Percentiles rank a stretch among this genome's conserved stretches.
Conservation (phyloP, 768 basidiomycete genomes). For the Sarcomyxa edulis region DNA sequence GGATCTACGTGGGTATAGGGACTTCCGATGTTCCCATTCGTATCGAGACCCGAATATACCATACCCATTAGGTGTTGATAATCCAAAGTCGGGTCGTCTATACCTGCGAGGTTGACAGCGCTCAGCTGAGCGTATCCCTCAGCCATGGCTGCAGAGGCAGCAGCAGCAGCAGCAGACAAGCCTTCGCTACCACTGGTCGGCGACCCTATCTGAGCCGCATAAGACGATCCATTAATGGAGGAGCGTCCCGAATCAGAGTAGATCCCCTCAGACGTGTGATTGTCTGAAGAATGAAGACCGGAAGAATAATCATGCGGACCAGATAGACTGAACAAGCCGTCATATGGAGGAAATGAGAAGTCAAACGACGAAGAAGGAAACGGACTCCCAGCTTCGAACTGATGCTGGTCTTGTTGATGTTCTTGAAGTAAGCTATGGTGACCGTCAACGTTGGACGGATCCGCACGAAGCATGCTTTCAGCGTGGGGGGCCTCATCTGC, state of each 20-base stretch:
- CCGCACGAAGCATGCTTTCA: constrained; percentile 76
- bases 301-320: constrained; percentile 16
- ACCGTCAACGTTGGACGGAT: constrained; percentile 56
- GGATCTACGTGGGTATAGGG: constrained; percentile 87
- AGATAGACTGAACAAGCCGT: constrained; percentile 54
- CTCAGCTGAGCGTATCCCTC: constrained; percentile 69
- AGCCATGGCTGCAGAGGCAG: constrained; percentile 64
- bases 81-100: constrained; percentile 55
- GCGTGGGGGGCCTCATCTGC: constrained; percentile 70
- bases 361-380: constrained; percentile 71
- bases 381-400: constrained; percentile 34
- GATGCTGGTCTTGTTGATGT: constrained; percentile 34
- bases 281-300: constrained; percentile 2
- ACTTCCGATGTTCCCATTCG: constrained; percentile 27
- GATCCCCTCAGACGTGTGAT: constrained; percentile 1
- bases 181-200: constrained; percentile 33
- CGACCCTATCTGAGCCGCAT: constrained; percentile 23
- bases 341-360: constrained; percentile 66
- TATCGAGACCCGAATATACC: constrained; percentile 53
- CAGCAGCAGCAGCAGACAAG: constrained; percentile 59
- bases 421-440: constrained; percentile 19
- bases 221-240: constrained; percentile 14
- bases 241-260: constrained; percentile 15
- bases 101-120: constrained; percentile 42
- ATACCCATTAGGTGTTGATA: constrained; percentile 65